phyloP scores from a whole-genome alignment of 2,329 filamentous ascomycete species.

The Fonsecaea nubica region DNA sequence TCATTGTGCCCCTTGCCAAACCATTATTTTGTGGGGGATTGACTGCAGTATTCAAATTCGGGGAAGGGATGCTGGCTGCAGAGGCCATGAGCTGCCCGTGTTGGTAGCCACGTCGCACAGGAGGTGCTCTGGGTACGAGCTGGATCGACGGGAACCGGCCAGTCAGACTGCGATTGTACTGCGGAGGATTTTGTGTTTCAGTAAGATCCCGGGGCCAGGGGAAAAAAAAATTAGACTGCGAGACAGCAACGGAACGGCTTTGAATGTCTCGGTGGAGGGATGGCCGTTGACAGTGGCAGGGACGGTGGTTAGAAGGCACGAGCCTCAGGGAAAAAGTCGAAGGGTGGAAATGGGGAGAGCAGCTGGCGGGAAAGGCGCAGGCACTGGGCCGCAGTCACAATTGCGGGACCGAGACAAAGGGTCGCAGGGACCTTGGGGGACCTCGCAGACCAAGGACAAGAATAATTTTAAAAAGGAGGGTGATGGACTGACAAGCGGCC shows the following conservation, averaged over 20 bases:
- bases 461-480: slow-evolving; percentile 21
- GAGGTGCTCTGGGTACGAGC: slow-evolving; percentile 30
- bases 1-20: slow-evolving; percentile 38
- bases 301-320: slow-evolving; percentile 23
- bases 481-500: slow-evolving; percentile 20
- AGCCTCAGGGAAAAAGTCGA: slow-evolving; percentile 29
- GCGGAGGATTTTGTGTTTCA: slow-evolving; percentile 9
- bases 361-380: slow-evolving; percentile 24
- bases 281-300: slow-evolving; percentile 15
- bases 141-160: slow-evolving; percentile 35
- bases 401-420: slow-evolving; percentile 23
- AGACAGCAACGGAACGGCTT: slow-evolving; percentile 22
- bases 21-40: slow-evolving; percentile 36
- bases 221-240: slow-evolving; percentile 10
- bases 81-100: slow-evolving; percentile 39
- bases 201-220: slow-evolving; percentile 10
- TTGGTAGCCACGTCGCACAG: slow-evolving; percentile 38
- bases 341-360: slow-evolving; percentile 21
- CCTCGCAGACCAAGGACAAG: slow-evolving; percentile 10
- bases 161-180: slow-evolving; percentile 32
- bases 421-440: slow-evolving; percentile 8
- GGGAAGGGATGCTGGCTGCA: slow-evolving; percentile 35
- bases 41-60: slow-evolving; percentile 15
- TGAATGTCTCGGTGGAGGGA: slow-evolving; percentile 28
- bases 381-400: slow-evolving; percentile 19